A percentile compares a stretch with the other conserved stretches of the same genome.
These are phyloP conservation scores for Cladophialophora exuberans DNA, from an alignment of 2,329 filamentous ascomycete species.

Conservation along the genomic window DNA sequence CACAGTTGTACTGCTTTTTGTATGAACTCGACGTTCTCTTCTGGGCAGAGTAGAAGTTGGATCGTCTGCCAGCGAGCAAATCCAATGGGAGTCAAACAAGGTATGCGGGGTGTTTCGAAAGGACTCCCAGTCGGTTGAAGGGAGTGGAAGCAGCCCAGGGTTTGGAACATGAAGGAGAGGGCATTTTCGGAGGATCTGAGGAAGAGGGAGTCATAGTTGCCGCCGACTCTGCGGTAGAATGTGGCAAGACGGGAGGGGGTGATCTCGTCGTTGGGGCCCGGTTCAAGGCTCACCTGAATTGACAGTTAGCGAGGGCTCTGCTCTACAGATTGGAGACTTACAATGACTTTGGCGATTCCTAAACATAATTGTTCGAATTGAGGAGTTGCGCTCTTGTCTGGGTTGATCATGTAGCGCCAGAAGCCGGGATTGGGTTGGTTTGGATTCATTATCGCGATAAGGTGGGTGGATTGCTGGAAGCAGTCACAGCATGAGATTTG, in stretches of 20 bases:
- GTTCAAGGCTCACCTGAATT: slow-evolving; percentile 30
- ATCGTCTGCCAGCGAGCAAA: slow-evolving; percentile 95
- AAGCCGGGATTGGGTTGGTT: slow-evolving; percentile 22
- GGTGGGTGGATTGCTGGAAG: slow-evolving; percentile 6
- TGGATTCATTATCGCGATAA: slow-evolving; percentile 17
- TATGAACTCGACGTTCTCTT: slow-evolving; percentile 83
- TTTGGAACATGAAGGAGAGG: slow-evolving; percentile 90
- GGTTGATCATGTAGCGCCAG: slow-evolving; percentile 61
- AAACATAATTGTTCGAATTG: slow-evolving; percentile 69
- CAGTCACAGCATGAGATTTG: slow-evolving; percentile 16
- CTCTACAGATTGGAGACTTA: slow-evolving; percentile 48
- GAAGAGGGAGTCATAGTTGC: slow-evolving; percentile 80
- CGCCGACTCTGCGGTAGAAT: slow-evolving; percentile 75
- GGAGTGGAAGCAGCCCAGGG: slow-evolving; percentile 85
- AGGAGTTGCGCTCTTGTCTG: slow-evolving; percentile 68
- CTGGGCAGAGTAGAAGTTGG: slow-evolving; percentile 82
- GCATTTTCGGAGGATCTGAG: slow-evolving; percentile 71
- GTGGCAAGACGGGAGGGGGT: slow-evolving; percentile 72
- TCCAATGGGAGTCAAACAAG: slow-evolving; percentile 78
- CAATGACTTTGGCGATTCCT: slow-evolving; percentile 71
- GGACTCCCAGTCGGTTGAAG: slow-evolving; percentile 73
- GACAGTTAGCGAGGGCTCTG: slow-evolving; percentile 14
- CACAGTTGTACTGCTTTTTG: slow-evolving; percentile 79
- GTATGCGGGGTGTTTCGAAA: slow-evolving; percentile 75
- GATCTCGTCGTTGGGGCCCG: slow-evolving; percentile 40